A percentile compares a stretch with the other conserved stretches of the same genome.
phyloP scores from a whole-genome alignment of 352 stramenopile species.

The Pilasporangium apinafurcum region DNA sequence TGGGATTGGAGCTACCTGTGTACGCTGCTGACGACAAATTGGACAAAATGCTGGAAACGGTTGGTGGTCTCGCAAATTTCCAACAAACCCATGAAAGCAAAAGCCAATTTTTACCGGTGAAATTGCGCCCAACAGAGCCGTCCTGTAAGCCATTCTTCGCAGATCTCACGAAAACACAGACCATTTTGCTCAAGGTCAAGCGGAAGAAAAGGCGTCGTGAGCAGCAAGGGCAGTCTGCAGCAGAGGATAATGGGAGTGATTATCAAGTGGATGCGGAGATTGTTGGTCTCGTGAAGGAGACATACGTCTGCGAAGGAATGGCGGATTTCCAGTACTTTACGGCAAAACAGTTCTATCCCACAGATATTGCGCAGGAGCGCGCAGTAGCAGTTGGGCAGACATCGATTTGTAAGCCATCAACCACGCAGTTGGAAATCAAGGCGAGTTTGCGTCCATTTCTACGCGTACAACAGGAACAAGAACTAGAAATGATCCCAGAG shows the following conservation, averaged over 20 bases:
- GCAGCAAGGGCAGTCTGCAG: not conserved
- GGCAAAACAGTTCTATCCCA: constrained; percentile 45
- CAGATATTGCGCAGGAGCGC: constrained; percentile 6
- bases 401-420: constrained; percentile 35
- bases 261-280: constrained; percentile 41
- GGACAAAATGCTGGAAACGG: constrained; percentile 40
- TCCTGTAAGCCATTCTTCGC: constrained; percentile 82
- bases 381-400: constrained; percentile 3
- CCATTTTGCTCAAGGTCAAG: constrained; percentile 52
- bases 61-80: constrained; percentile 48
- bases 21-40: constrained; percentile 40
- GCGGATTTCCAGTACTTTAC: constrained; percentile 85
- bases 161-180: constrained; percentile 78
- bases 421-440: constrained; percentile 34
- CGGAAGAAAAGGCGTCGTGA: constrained; percentile 17
- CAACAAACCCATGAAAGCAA: constrained; percentile 66
- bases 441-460: constrained; percentile 56
- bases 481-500: constrained; percentile 72
- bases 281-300: constrained; percentile 62
- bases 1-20: constrained; percentile 60
- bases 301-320: constrained; percentile 84
- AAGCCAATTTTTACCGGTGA: constrained; percentile 72
- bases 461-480: constrained; percentile 28
- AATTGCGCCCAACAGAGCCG: constrained; percentile 63
- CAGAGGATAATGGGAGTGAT: constrained; percentile 2